Base-by-base conservation (phyloP, 139 green algal genomes). In the Chloropicon primus region DNA sequence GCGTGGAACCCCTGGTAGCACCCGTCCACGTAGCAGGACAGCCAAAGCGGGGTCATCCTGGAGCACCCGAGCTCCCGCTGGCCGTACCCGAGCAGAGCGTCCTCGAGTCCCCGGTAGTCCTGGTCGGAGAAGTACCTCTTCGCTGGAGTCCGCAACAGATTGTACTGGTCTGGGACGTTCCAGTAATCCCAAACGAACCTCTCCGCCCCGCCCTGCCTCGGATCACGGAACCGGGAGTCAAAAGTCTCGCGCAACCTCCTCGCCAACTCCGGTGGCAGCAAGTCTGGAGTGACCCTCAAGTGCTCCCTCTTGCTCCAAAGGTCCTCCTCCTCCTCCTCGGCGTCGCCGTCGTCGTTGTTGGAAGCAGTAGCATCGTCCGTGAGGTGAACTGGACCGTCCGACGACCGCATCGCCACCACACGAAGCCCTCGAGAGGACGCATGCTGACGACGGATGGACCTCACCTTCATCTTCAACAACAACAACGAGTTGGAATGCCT, bases 11-110 rank as follows among this genome's bases (percentile, higher is more conserved):
- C 87, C 84, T 93, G 84, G 10, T 78, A 28, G 73, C 76, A 82
- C n/a, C 84, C 84, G 74, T 92, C 82, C 3, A 91, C 81, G 77
- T 96, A 96, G 79, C 87, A 93, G 54, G 77, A 86, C 81, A 96
- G 86, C 91, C 91, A 96, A 10, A 93, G 77, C n/a, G 91, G 90
- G 22, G 86, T 92, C 71, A 96, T 92, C 73, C 82, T 83, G 1
- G 87, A 80, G 86, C 90, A 94, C 0, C 77, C 74, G 25, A 76
- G 73, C 23, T 29, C 2, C 2, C 10, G 2, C 73, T 29, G 73
- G 23, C 73, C 73, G 23, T 24, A 76, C 25, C 2, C 73, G 2
- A 28, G 73, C n/a, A 76, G 73, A 2, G 73, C 73, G 73, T 76
- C 73, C 73, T 53, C 73, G 23, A 76, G 73, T 2, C 10, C 23